Conservation (phyloP, 768 basidiomycete genomes). For the Roridomyces roridus region DNA sequence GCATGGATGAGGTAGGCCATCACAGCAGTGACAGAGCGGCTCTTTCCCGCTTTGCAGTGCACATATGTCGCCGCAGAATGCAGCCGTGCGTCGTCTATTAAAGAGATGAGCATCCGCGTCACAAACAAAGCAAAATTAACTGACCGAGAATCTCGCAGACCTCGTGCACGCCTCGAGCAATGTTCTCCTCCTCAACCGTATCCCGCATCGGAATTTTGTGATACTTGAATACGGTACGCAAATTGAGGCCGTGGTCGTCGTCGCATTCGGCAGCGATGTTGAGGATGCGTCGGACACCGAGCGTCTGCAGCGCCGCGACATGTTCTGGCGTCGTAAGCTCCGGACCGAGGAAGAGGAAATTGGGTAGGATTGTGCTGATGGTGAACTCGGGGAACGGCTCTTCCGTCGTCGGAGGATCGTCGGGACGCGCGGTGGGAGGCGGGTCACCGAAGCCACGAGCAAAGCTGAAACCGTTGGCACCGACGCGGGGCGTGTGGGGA, state of each 20-base stretch:
- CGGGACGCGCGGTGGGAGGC: constrained; percentile 32
- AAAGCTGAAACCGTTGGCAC: constrained; percentile 59
- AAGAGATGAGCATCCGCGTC: background rate
- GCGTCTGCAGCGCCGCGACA: constrained; percentile 69
- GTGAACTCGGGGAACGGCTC: constrained; percentile 71
- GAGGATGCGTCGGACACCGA: constrained; percentile 87
- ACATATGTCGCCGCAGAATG: constrained; percentile 92
- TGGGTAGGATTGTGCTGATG: constrained; percentile 91
- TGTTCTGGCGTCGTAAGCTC: constrained; percentile 81
- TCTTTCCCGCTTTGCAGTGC: constrained; percentile 96
- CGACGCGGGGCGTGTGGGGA: constrained; percentile 64
- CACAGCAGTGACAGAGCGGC: constrained; percentile 93
- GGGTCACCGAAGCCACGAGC: constrained; percentile 10
- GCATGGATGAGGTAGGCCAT: constrained; percentile 98
- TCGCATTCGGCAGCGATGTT: constrained; percentile 94
- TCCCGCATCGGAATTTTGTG: constrained; percentile 91
- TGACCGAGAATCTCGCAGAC: constrained; percentile 83
- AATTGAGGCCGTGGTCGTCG: constrained; percentile 73
- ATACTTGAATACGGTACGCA: constrained; percentile 79
- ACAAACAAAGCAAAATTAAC: background rate
- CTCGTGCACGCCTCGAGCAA: constrained; percentile 79
- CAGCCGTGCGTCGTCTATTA: constrained; percentile 85
- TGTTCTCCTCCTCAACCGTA: constrained; percentile 92
- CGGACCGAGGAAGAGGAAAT: constrained; percentile 90
- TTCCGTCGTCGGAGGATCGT: constrained; percentile 64